Evolutionary conservation across 2,329 filamentous ascomycete species (phyloP).

Genomic region (Neoascochyta sp.): DNA sequence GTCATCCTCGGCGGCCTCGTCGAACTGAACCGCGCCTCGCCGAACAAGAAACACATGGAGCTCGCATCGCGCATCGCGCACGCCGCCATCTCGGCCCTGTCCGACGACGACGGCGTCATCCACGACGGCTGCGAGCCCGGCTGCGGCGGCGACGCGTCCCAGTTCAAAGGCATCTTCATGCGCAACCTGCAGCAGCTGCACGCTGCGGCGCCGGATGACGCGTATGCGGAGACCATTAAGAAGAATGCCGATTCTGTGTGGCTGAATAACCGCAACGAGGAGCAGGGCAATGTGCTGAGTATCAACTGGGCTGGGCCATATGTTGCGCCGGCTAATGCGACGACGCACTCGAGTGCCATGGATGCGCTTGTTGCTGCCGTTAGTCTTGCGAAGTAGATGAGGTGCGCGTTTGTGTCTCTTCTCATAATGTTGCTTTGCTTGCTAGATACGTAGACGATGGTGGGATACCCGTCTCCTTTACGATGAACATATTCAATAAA

Average conservation of each 20-base stretch:
- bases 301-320: constrained; percentile 64
- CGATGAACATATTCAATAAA: no score
- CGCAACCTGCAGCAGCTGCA: constrained; percentile 62
- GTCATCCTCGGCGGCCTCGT: constrained; percentile 58
- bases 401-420: no score
- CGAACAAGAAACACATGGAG: constrained; percentile 31
- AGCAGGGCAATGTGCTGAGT: constrained; percentile 52
- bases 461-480: no score
- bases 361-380: constrained; percentile 63
- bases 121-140: constrained; percentile 41
- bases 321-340: constrained; percentile 48
- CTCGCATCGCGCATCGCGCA: constrained; percentile 40
- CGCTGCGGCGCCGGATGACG: constrained; percentile 46
- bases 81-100: constrained; percentile 37
- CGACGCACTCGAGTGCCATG: constrained; percentile 62
- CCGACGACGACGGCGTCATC: constrained; percentile 38
- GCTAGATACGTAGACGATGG: no score
- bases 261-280: constrained; percentile 53
- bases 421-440: no score
- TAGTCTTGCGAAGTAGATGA: no score
- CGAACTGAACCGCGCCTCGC: constrained; percentile 48
- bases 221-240: constrained; percentile 55
- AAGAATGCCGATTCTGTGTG: constrained; percentile 65
- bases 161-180: constrained; percentile 71
- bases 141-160: constrained; percentile 47